Evolutionary conservation across 495 filamentous ascomycete genomes (phyloP).

Genomic region (Neurospora tetraspora): DNA sequence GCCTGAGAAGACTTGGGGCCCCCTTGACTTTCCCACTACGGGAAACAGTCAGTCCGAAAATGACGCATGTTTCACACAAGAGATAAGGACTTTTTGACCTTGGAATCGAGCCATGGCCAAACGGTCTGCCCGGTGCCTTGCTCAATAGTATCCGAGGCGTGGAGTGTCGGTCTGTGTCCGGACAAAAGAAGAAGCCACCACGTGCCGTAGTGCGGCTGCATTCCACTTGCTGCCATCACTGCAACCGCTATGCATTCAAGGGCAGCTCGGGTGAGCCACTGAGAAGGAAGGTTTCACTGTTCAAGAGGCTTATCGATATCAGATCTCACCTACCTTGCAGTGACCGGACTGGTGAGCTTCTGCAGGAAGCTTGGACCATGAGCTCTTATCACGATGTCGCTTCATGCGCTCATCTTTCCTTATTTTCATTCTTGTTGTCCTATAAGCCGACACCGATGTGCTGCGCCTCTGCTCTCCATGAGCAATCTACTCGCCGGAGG

Average conservation of each 20-base stretch:
- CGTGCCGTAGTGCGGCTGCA: neutral
- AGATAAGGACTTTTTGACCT: neutral
- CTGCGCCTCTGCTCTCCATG: neutral
- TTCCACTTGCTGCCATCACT: neutral
- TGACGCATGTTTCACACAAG: neutral
- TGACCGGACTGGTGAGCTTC: neutral
- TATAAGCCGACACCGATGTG: neutral
- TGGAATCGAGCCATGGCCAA: neutral
- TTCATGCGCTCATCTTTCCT: neutral
- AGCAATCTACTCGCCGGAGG: neutral
- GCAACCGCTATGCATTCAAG: neutral
- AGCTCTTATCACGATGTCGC: neutral
- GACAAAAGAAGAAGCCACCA: neutral
- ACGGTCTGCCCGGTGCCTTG: neutral
- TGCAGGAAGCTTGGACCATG: neutral
- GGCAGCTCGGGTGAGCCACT: neutral
- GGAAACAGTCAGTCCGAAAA: neutral
- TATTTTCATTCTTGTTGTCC: neutral
- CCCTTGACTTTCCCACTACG: too few relatives aligned
- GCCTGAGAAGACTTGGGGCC: too few relatives aligned
- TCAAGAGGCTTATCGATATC: neutral
- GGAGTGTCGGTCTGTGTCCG: neutral
- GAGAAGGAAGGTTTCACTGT: neutral
- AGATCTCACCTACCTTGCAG: neutral
- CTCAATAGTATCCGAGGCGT: neutral